These are phyloP conservation scores for Aphanomyces cochlioides DNA, from an alignment of 352 stramenopile genomes.

Conservation along the genomic window DNA sequence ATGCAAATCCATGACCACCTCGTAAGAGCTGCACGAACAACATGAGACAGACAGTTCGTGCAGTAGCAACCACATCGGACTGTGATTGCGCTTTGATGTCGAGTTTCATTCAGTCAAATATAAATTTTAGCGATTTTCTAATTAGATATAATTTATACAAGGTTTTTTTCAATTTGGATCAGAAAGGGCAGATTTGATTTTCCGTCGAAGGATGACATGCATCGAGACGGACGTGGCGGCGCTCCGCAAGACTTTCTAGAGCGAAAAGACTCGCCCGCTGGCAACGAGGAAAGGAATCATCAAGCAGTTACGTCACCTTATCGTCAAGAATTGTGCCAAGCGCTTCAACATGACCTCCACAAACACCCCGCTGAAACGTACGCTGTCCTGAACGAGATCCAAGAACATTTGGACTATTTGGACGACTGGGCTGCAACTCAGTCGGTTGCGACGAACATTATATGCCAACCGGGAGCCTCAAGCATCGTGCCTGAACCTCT, in stretches of 20 bases:
- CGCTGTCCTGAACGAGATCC: slow-evolving; percentile 66
- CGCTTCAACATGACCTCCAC: slow-evolving; percentile 63
- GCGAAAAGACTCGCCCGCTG: slow-evolving; percentile 46
- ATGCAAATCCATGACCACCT: too few relatives aligned
- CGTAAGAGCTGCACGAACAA: too few relatives aligned
- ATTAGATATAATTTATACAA: too few relatives aligned
- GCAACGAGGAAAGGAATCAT: slow-evolving; percentile 46
- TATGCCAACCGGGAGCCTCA: slow-evolving; percentile 51
- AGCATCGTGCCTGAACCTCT: slow-evolving; percentile 70
- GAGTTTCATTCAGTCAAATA: too few relatives aligned
- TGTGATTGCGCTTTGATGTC: too few relatives aligned
- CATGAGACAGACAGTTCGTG: too few relatives aligned
- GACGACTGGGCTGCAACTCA: slow-evolving; percentile 57
- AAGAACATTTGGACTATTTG: slow-evolving; percentile 74
- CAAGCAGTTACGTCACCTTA: slow-evolving; percentile 43
- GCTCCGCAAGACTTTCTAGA: slow-evolving; percentile 49
- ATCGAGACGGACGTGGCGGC: slow-evolving; percentile 47
- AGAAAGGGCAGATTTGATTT: too few relatives aligned
- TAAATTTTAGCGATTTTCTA: too few relatives aligned
- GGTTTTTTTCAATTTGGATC: too few relatives aligned
- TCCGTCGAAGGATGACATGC: too few relatives aligned
- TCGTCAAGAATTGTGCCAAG: slow-evolving; percentile 60
- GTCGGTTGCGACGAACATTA: slow-evolving; percentile 47
- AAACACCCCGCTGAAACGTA: slow-evolving; percentile 63
- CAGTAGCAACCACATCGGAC: too few relatives aligned